Base-by-base conservation (phyloP, 2,329 filamentous ascomycete species). In the Septoria petroselini region DNA sequence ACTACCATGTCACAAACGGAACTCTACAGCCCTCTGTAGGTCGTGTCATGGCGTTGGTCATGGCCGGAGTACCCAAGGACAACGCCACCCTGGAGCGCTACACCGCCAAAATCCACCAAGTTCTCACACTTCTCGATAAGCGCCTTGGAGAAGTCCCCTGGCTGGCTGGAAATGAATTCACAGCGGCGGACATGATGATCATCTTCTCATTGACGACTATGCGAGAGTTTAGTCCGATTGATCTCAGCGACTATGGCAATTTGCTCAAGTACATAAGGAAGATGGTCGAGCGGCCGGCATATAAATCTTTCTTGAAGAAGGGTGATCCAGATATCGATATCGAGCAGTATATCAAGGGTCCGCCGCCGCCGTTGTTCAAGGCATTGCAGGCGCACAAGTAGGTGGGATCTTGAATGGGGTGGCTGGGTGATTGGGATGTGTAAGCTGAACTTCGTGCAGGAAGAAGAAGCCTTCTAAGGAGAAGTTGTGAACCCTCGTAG, bases 101-200 rank as follows among this genome's bases (percentile, higher is more conserved):
- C 7, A 57, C 60, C 4, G 64, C 59, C 4, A 70, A 70, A 9
- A 58, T 77, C 2, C 48, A 64, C 3, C 62, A 55, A n/a, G 64
- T 69, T 1, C 53, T 85, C 27, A 35, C 49, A n/a, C 57, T 72
- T 17, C 43, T 82, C 19, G 73, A 86, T 31, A 65, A 73, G 2
- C 69, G 77, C 8, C 62, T 86, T 2, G 58, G 55, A 2, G 53
- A 66, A 1, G 76, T 71, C 29, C 62, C 70, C 6, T 87, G 76
- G 72, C 67, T 87, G 17, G 81, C 79, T 0, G 84, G 83, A 2
- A 68, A 75, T 0, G 72, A 82, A 42, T 80, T 87, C 50, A 85
- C 80, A 30, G 80, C 73, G 1, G 84, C 84, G 1, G 84, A 88
- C 65, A 71, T 85, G 31, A 85, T 86, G 81, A 70, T 69, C 3